phyloP scores from a whole-genome alignment of 2,329 filamentous ascomycete species.

The Colletotrichum orchidophilum region DNA sequence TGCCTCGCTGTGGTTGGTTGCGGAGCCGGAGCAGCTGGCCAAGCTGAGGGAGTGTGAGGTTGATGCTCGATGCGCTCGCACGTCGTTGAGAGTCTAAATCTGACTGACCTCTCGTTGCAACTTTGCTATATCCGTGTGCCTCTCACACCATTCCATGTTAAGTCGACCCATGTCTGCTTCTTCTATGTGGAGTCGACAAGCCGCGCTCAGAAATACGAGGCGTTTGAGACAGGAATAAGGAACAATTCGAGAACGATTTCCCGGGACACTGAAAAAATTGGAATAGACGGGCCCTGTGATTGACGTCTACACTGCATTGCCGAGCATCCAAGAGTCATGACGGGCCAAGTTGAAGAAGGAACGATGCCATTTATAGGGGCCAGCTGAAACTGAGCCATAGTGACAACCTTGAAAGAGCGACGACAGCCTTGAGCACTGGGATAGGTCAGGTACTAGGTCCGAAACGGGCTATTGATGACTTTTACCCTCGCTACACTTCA shows the following conservation, averaged over 20 bases:
- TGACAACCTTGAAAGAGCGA: not conserved
- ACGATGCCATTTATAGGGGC: not conserved
- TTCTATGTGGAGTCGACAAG: not conserved
- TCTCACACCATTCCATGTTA: not conserved
- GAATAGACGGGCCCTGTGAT: not conserved
- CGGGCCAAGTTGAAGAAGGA: not conserved
- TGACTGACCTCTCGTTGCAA: not conserved
- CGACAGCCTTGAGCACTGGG: not conserved
- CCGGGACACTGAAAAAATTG: not conserved
- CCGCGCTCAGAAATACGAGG: not conserved
- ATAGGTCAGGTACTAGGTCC: not conserved
- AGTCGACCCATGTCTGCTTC: not conserved
- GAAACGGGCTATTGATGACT: not conserved
- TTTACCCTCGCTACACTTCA: not conserved
- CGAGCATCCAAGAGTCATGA: not conserved
- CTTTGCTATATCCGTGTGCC: not conserved
- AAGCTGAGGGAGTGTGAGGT: not conserved
- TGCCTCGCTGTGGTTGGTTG: not conserved
- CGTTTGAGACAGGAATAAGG: slow-evolving; percentile 21
- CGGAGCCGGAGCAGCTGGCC: not conserved
- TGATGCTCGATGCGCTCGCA: not conserved
- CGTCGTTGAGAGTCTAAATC: not conserved
- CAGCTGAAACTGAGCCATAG: not conserved
- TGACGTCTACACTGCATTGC: not conserved
- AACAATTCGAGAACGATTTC: slow-evolving; percentile 18